Evolutionary conservation across 2,329 filamentous ascomycete species (phyloP).

Genomic region (Colletotrichum simmondsii): DNA sequence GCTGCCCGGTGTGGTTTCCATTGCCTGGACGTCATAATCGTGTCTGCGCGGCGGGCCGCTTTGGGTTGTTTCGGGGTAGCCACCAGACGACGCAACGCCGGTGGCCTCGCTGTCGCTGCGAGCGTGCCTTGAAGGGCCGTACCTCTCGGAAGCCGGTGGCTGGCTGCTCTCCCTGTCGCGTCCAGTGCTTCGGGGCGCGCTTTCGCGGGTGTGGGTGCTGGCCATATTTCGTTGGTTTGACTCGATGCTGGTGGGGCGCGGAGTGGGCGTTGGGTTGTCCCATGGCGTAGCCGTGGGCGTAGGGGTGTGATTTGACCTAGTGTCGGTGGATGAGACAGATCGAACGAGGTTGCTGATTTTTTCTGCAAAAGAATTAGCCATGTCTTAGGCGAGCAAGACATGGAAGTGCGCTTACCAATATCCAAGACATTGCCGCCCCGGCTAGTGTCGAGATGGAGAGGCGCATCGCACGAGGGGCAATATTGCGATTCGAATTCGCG

Average conservation of each 20-base stretch:
- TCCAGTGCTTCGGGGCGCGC: slow-evolving; percentile 48
- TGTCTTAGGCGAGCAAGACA: slow-evolving; percentile 6
- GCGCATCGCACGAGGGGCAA: slow-evolving; percentile 93
- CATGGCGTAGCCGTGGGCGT: slow-evolving; percentile 74
- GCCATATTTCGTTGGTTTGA: slow-evolving; percentile 47
- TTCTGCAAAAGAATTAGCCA: slow-evolving; percentile 65
- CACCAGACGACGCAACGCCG: slow-evolving; percentile 78
- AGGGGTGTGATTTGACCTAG: slow-evolving; percentile 61
- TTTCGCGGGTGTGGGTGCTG: slow-evolving; percentile 51
- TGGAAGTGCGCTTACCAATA: slow-evolving; percentile 71
- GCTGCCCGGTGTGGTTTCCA: slow-evolving; percentile 86
- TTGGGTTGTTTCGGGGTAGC: slow-evolving; percentile 82
- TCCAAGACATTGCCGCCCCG: slow-evolving; percentile 92
- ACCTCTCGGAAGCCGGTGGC: slow-evolving; percentile 54
- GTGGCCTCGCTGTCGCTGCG: slow-evolving; percentile 85
- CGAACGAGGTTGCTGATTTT: slow-evolving; percentile 95
- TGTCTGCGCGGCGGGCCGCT: slow-evolving; percentile 79
- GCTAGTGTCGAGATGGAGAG: slow-evolving; percentile 90
- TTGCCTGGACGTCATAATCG: slow-evolving; percentile 95
- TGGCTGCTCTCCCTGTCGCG: slow-evolving; percentile 62
- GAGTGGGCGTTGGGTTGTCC: slow-evolving; percentile 69
- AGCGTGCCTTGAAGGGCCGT: slow-evolving; percentile 64
- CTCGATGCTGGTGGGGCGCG: slow-evolving; percentile 64
- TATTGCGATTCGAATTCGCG: slow-evolving; percentile 93
- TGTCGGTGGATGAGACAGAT: slow-evolving; percentile 77